Percentiles rank a stretch among this genome's conserved stretches.
phyloP scores from a whole-genome alignment of 106 monocot species.

The Iris macrosiphon region DNA sequence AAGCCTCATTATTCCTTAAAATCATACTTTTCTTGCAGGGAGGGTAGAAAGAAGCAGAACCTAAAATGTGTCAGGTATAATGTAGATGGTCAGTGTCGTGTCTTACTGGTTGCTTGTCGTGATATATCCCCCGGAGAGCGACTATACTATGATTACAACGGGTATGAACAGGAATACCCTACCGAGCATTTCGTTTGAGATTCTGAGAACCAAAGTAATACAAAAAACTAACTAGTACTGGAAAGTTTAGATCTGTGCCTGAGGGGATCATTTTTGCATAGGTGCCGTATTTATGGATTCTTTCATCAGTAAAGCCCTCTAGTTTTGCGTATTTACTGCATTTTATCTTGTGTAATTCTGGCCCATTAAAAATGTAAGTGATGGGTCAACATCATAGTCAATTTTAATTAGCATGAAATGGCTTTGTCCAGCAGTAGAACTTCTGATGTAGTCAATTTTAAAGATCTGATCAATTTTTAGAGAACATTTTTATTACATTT shows the following conservation, averaged over 20 bases:
- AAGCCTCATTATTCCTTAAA: neutral
- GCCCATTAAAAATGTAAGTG: neutral
- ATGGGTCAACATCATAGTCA: neutral
- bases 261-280: constrained; percentile 6
- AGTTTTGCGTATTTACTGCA: neutral
- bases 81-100: constrained; percentile 73
- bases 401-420: neutral
- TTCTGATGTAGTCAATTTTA: neutral
- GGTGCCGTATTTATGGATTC: constrained; percentile 1
- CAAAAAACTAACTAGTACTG: neutral
- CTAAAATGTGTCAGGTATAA: constrained; percentile 87
- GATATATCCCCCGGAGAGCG: constrained; percentile 78
- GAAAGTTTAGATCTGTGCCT: neutral
- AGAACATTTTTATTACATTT: neutral
- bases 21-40: constrained; percentile 55
- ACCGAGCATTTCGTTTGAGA: constrained; percentile 79
- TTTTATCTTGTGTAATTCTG: neutral
- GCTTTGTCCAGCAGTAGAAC: neutral
- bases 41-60: constrained; percentile 83
- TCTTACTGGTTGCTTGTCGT: constrained; percentile 76
- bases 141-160: constrained; percentile 93
- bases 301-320: neutral
- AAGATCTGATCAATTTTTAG: neutral
- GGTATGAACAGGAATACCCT: constrained; percentile 80
- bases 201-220: neutral